Evolutionary conservation across 805 yeast species (phyloP).

Genomic region (Pichia phayaonensis): DNA sequence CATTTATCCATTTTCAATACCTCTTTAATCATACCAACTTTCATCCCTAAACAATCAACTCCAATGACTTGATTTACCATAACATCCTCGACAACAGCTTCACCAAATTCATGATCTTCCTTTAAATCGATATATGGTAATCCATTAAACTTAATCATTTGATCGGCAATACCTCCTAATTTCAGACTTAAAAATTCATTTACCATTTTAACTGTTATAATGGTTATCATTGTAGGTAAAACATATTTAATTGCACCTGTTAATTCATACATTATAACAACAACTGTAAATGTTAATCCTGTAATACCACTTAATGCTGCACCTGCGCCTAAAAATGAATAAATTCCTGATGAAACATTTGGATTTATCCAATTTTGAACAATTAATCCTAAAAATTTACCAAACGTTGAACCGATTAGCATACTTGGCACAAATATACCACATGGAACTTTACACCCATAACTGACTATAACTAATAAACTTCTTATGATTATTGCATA

Average conservation of each 20-base stretch:
- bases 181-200: conserved; percentile 66
- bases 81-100: conserved; percentile 41
- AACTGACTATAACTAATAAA: conserved; percentile 69
- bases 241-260: conserved; percentile 93
- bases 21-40: conserved; percentile 13
- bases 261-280: conserved; percentile 89
- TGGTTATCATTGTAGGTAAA: conserved; percentile 93
- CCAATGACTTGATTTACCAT: conserved; percentile 45
- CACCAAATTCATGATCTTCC: conserved; percentile 55
- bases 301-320: conserved; percentile 94
- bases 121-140: conserved; percentile 72
- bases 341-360: conserved; percentile 85
- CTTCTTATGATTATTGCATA: conserved; percentile 70
- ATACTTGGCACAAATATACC: conserved; percentile 95
- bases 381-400: conserved; percentile 77
- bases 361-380: conserved; percentile 30
- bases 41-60: conserved; percentile 32
- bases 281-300: conserved; percentile 85
- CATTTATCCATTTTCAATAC: conserved; percentile 1
- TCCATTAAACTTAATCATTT: conserved; percentile 84
- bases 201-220: conserved; percentile 78
- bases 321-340: conserved; percentile 94
- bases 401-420: conserved; percentile 95
- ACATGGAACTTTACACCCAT: conserved; percentile 94
- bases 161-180: conserved; percentile 86